These are phyloP conservation scores for Leptosphaerulina australis DNA, from an alignment of 2,329 filamentous ascomycete genomes.

Conservation along the genomic window DNA sequence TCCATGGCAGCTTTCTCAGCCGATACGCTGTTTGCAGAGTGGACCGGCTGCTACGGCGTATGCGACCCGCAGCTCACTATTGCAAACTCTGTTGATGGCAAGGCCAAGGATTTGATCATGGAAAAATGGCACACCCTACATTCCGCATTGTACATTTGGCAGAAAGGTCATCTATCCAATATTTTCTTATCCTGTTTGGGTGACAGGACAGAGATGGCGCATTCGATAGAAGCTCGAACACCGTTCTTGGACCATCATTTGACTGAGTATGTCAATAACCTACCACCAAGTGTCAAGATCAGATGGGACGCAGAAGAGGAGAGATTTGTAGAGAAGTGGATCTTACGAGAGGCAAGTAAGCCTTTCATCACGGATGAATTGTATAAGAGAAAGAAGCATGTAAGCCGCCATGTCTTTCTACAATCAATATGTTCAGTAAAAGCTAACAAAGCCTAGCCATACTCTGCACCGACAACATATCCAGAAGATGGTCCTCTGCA, in stretches of 20 bases:
- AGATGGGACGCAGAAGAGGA: constrained; percentile 28
- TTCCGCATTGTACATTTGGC: constrained; percentile 32
- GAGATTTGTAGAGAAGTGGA: constrained; percentile 54
- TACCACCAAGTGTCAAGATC: constrained; percentile 49
- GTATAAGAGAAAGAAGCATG: constrained; percentile 55
- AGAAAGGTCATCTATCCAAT: constrained; percentile 28
- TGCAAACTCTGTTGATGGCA: constrained; percentile 23
- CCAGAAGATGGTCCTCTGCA: constrained; percentile 54
- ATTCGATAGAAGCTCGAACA: constrained; percentile 49
- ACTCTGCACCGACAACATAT: constrained; percentile 53
- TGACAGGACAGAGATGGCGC: constrained; percentile 54
- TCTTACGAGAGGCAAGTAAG: constrained; percentile 57
- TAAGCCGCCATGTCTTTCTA: not conserved
- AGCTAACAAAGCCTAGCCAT: constrained; percentile 37
- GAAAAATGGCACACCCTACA: constrained; percentile 33
- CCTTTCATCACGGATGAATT: constrained; percentile 61
- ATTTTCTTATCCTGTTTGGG: constrained; percentile 52
- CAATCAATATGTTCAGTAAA: not conserved
- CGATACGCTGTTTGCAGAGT: constrained; percentile 44
- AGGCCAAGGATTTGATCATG: constrained; percentile 6
- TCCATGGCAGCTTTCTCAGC: constrained; percentile 45
- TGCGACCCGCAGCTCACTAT: constrained; percentile 45
- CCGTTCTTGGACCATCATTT: constrained; percentile 51
- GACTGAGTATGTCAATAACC: constrained; percentile 47
- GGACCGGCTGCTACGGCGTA: constrained; percentile 38